A percentile compares a stretch with the other conserved stretches of the same genome.
Evolutionary conservation across 441 rosid genomes (phyloP).

Genomic region (Bruguiera hainesii): DNA sequence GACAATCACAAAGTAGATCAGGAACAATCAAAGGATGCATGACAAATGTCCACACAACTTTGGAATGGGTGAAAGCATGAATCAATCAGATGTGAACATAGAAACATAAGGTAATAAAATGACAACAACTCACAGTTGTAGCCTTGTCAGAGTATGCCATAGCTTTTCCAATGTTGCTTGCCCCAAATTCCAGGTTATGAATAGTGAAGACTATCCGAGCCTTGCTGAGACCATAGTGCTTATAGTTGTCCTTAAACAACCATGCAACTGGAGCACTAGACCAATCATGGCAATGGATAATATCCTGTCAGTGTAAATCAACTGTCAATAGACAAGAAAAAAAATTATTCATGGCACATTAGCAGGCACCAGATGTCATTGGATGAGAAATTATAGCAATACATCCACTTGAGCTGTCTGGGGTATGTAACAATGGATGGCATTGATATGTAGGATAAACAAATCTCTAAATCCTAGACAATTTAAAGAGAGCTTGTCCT

Average conservation of each 20-base stretch:
- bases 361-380: background rate
- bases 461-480: too few species aligned
- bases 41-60: background rate
- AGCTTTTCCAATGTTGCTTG: conserved; percentile 65
- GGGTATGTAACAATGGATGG: background rate
- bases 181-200: conserved; percentile 95
- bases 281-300: conserved; percentile 98
- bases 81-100: background rate
- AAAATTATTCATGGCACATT: background rate
- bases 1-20: conserved; percentile 1
- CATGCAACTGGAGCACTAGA: conserved; percentile 91
- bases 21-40: background rate
- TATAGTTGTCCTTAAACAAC: conserved; percentile 81
- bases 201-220: conserved; percentile 88
- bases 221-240: conserved; percentile 77
- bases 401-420: background rate
- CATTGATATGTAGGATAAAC: background rate
- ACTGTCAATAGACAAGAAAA: conserved; percentile 2
- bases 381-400: background rate
- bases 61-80: background rate
- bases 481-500: too few species aligned
- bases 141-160: conserved; percentile 82
- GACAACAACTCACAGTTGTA: conserved; percentile 62
- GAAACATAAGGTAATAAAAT: conserved; percentile 1
- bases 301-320: conserved; percentile 58